Base-by-base conservation (phyloP, 116 monocot genomes). In the Posidonia oceanica region DNA sequence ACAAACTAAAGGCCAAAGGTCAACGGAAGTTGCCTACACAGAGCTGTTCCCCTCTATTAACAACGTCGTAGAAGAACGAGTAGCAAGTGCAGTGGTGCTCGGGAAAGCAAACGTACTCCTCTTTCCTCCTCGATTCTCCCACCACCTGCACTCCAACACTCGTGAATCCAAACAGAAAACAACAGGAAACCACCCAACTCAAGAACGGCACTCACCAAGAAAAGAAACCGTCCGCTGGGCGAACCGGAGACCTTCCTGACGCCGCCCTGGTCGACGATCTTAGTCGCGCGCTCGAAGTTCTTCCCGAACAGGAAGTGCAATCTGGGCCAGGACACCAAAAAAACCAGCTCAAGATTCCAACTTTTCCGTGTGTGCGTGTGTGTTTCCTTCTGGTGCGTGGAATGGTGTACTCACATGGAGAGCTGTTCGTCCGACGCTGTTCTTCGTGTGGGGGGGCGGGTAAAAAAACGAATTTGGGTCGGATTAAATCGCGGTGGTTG, bases 31-130 rank as follows among this genome's bases (percentile, higher is more conserved):
- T 56, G 63, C 85, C 18, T 88, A 95, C 95, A 80, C 80, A 87
- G 76, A 89, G 85, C 54, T 89, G 92, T 57, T 97, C 97, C 11
- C 85, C 87, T 64, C 80, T 79, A 74, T 73, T 85, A 54, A 97
- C 92, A 37, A 92, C 77, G 69, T 97, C 97, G 57, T 87, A 89
- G 75, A 97, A 92, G 86, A 97, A 92, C 11, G 97, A 97, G 65
- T 87, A 85, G 74, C 97, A 97, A 14, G 87, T 87, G 85, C 97
- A 97, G 61, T 85, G 82, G 70, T 97, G 87, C 62, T 85, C 85
- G 5, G 85, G 89, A 54, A 92, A 92, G 80, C 92, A 92, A 40
- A 89, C 68, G 75, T 97, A 97, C 74, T 97, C 89, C 66, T 89
- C 85, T 59, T 84, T 97, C 71, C 92, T 81, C 80, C 42, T 94